These are phyloP conservation scores for Syncephalastrum sp. DNA, from an alignment of 371 early-diverging fungal genomes.

Conservation along the genomic window DNA sequence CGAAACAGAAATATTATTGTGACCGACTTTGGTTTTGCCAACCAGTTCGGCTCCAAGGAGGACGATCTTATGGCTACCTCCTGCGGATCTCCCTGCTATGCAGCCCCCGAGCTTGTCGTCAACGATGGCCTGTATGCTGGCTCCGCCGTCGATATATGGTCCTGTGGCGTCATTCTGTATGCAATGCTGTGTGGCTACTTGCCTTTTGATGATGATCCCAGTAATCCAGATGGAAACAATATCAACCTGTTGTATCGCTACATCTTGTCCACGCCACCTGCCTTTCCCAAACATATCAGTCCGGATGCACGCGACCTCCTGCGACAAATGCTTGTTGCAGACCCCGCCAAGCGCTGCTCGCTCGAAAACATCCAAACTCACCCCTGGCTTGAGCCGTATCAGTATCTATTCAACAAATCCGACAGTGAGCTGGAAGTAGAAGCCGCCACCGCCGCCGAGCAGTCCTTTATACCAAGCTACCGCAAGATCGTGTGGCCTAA, in stretches of 20 bases:
- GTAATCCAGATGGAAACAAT: constrained; percentile 70
- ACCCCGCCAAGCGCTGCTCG: constrained; percentile 52
- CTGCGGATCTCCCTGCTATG: constrained; percentile 98
- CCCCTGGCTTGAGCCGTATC: constrained; percentile 25
- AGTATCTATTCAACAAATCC: constrained; percentile 9
- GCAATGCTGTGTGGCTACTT: constrained; percentile 78
- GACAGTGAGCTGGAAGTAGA: constrained; percentile 14
- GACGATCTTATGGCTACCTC: constrained; percentile 84
- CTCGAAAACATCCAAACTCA: constrained; percentile 53
- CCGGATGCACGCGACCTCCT: constrained; percentile 49
- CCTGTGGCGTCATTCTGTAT: constrained; percentile 90
- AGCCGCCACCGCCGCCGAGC: constrained; percentile 7
- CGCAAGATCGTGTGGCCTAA: constrained; percentile 7
- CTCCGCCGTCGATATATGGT: constrained; percentile 95
- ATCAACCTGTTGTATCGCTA: constrained; percentile 66
- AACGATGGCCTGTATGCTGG: constrained; percentile 95
- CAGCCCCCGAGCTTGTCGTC: constrained; percentile 96
- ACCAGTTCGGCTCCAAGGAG: constrained; percentile 68
- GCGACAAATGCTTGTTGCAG: constrained; percentile 58
- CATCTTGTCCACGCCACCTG: constrained; percentile 55
- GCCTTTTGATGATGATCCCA: constrained; percentile 84
- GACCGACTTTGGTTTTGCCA: constrained; percentile 99
- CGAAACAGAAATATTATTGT: constrained; percentile 86
- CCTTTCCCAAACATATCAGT: constrained; percentile 55
- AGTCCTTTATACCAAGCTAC: constrained; percentile 12